Evolutionary conservation across 139 green algal species (phyloP).

Genomic region (Chlorella sp.): DNA sequence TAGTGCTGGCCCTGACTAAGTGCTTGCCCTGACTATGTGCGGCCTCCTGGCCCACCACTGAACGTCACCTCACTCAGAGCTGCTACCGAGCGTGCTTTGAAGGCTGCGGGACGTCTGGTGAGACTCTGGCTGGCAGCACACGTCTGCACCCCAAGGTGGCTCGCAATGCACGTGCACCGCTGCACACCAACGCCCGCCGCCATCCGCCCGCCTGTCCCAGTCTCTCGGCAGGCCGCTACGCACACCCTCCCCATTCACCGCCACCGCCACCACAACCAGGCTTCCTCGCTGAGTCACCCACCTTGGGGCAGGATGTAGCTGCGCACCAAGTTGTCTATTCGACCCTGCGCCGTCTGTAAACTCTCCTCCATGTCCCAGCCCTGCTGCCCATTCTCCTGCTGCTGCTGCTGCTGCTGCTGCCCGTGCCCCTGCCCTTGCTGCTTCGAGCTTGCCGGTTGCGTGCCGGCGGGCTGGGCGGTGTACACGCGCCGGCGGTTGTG

Average conservation of each 20-base stretch:
- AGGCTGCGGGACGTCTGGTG: too few species aligned
- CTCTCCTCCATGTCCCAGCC: constrained; percentile 43
- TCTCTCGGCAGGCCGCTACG: neutral
- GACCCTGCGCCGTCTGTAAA: constrained; percentile 23
- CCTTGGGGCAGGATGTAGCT: constrained; percentile 42
- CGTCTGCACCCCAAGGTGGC: neutral
- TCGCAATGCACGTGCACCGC: neutral
- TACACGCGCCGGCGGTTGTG: too few species aligned
- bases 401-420: too few species aligned
- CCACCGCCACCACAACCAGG: neutral
- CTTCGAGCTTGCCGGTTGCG: too few species aligned
- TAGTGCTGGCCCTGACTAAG: too few species aligned
- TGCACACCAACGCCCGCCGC: neutral
- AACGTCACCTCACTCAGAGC: too few species aligned
- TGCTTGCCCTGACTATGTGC: neutral
- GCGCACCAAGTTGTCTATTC: constrained; percentile 17
- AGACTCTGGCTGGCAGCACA: too few species aligned
- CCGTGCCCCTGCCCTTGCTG: too few species aligned
- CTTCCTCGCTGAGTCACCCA: neutral
- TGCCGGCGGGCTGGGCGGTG: too few species aligned
- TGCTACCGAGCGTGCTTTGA: too few species aligned
- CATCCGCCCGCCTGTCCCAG: neutral
- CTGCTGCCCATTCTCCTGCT: neutral
- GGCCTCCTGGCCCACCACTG: too few species aligned
- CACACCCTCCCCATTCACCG: neutral